Evolutionary conservation across 1,139 yeast genomes (phyloP), one percentile per base, ranked within the genome.

Genomic region (Kodamaea sp.): DNA sequence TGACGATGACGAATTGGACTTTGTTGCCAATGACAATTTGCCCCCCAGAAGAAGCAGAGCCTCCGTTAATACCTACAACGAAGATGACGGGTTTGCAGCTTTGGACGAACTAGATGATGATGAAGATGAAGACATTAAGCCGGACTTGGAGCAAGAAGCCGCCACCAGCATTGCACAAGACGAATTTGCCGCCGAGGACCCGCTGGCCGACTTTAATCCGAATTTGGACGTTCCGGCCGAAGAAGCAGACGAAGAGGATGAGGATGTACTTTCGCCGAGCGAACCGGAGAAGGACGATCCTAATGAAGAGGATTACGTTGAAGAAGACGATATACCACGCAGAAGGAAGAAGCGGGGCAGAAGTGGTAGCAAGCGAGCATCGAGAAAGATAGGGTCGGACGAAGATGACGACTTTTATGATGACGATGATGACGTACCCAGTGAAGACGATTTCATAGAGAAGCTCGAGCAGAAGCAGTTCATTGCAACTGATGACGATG

Each of bases 401-500:
- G 43, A 44, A 3, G 46, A 46, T 19, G 53, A 47, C 24, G 55
- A 47, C 9, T 43, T 37, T 11, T 42, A 42, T 15, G 47, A 45
- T 9, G 48, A 44, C 12, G 48, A 43, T 8, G 48, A 43, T 10
- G 53, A 39, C 0, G 38, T 27, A 15, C 35, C 36, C 12, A 41
- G 43, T 10, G 50, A 44, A n/a, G 53, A 49, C 18, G 69, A 63
- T 7, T 61, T 53, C 35, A 32, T 62, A 14, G 57, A 60, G 37
- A 49, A 51, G 36, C 53, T 63, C 30, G 50, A 57, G 31, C 66
- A 66, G 34, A 56, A 52, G 35, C 51, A 55, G 27, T 70, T 70
- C 39, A 49, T 70, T 25, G 73, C 70, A 13, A 45, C 67, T 0
- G 77, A 63, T 26, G 68, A 61, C 31, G 76, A 61, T 22, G 69